Percentiles rank a stretch among this genome's conserved stretches.
Conservation (phyloP, 2,329 filamentous ascomycete species). For the Exophiala mesophila region DNA sequence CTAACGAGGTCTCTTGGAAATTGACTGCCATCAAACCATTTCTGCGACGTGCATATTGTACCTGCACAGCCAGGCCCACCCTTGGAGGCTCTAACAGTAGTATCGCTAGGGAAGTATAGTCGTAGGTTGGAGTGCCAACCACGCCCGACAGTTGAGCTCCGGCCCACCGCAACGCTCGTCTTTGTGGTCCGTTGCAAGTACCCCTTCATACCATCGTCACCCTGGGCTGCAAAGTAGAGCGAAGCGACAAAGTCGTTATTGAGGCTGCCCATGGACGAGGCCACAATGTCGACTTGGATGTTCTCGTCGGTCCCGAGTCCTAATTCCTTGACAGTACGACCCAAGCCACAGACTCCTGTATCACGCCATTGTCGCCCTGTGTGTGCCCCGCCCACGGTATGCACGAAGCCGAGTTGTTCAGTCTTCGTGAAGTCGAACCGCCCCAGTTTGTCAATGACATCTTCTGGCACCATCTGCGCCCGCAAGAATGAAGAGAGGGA, state of each 20-base stretch:
- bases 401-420: slow-evolving; percentile 68
- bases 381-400: slow-evolving; percentile 65
- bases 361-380: slow-evolving; percentile 41
- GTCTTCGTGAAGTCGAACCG: slow-evolving; percentile 81
- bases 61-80: slow-evolving; percentile 64
- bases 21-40: slow-evolving; percentile 61
- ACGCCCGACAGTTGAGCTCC: slow-evolving; percentile 6
- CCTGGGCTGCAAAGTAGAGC: slow-evolving; percentile 56
- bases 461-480: slow-evolving; percentile 60
- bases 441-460: slow-evolving; percentile 62
- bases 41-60: slow-evolving; percentile 72
- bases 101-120: slow-evolving; percentile 73
- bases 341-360: slow-evolving; percentile 72
- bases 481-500: slow-evolving; percentile 67
- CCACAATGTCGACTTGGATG: slow-evolving; percentile 30
- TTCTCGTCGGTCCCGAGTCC: slow-evolving; percentile 53
- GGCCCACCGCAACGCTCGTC: slow-evolving; percentile 2
- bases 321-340: slow-evolving; percentile 59
- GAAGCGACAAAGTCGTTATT: slow-evolving; percentile 61
- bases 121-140: slow-evolving; percentile 49
- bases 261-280: slow-evolving; percentile 76
- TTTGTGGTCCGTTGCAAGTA: slow-evolving; percentile 36
- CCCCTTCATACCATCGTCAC: slow-evolving; percentile 46
- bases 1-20: slow-evolving; percentile 71
- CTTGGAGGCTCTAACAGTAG: slow-evolving; percentile 62